These are phyloP conservation scores for Pyricularia sp. DNA, from an alignment of 2,329 filamentous ascomycete species.

Conservation along the genomic window DNA sequence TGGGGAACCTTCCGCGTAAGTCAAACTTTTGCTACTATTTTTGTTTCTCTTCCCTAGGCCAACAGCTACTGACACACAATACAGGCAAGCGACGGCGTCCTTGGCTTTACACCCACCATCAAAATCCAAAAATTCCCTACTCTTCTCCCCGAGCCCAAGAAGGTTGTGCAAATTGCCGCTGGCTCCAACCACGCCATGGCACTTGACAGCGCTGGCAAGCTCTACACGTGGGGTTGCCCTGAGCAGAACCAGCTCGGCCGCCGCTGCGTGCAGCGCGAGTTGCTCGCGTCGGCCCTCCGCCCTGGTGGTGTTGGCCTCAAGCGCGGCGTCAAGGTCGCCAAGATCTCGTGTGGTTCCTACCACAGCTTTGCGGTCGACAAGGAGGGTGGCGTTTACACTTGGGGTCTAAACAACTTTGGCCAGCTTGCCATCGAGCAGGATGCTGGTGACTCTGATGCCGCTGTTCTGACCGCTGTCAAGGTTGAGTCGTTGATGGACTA, in stretches of 20 bases:
- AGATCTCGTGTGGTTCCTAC: conserved; percentile 61
- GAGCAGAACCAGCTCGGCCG: conserved; percentile 58
- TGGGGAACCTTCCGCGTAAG: conserved; percentile 70
- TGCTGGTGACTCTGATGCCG: conserved; percentile 59
- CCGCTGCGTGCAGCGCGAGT: conserved; percentile 48
- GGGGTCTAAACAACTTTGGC: conserved; percentile 83
- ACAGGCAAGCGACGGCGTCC: conserved; percentile 38
- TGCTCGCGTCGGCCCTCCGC: conserved; percentile 21
- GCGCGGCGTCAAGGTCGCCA: conserved; percentile 52
- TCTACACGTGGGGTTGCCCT: conserved; percentile 64
- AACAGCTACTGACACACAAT: conserved; percentile 7
- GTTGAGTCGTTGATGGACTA: conserved; percentile 55
- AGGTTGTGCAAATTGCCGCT: conserved; percentile 53
- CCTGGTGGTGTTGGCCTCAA: conserved; percentile 22
- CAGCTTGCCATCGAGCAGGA: conserved; percentile 58
- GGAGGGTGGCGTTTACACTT: conserved; percentile 63
- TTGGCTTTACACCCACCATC: conserved; percentile 20
- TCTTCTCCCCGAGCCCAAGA: conserved; percentile 53
- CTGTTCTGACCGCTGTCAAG: conserved; percentile 61
- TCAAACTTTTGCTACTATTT: background rate
- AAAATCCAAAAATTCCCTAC: conserved; percentile 37
- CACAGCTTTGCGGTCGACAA: conserved; percentile 74
- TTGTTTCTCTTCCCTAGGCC: background rate
- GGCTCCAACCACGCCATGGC: conserved; percentile 66
- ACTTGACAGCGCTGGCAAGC: conserved; percentile 52